Percentiles rank a stretch among this genome's conserved stretches.
Evolutionary conservation across 2,329 filamentous ascomycete species (phyloP).

Genomic region (Thermomyces lanuginosus): DNA sequence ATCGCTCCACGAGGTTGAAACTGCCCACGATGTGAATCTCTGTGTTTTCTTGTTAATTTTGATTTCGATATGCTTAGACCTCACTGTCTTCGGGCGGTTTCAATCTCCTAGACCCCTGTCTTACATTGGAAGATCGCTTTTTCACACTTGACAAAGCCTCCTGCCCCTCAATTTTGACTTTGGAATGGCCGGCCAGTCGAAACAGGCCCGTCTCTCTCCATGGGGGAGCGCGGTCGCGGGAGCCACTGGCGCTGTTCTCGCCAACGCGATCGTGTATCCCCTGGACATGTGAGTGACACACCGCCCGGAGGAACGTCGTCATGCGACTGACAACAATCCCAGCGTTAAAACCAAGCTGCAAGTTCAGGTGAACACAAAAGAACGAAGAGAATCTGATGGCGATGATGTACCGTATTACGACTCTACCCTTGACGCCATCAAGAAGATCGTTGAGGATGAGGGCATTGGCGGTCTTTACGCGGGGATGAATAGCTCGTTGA

Average conservation of each 20-base stretch:
- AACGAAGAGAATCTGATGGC: conserved; percentile 25
- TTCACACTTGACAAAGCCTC: background rate
- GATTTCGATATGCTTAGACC: background rate
- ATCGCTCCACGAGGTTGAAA: no score
- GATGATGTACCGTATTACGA: conserved; percentile 56
- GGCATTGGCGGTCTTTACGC: conserved; percentile 71
- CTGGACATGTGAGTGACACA: conserved; percentile 65
- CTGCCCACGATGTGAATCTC: no score
- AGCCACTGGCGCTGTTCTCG: conserved; percentile 79
- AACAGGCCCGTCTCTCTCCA: conserved; percentile 57
- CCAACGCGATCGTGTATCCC: conserved; percentile 90
- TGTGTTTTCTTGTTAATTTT: background rate
- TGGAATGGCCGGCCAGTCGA: conserved; percentile 44
- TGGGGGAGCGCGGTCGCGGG: conserved; percentile 90
- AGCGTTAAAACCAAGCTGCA: conserved; percentile 94
- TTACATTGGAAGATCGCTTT: conserved; percentile 1
- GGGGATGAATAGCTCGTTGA: conserved; percentile 68
- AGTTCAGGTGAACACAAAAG: conserved; percentile 64
- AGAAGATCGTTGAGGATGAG: conserved; percentile 66
- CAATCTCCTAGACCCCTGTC: background rate
- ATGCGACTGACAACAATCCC: conserved; percentile 9
- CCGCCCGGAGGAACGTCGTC: conserved; percentile 1
- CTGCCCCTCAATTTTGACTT: no score
- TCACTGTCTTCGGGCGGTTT: no score
- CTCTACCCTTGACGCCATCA: conserved; percentile 75